These are phyloP conservation scores for Penicillium sp. DNA, from an alignment of 2,329 filamentous ascomycete species.

Conservation along the genomic window DNA sequence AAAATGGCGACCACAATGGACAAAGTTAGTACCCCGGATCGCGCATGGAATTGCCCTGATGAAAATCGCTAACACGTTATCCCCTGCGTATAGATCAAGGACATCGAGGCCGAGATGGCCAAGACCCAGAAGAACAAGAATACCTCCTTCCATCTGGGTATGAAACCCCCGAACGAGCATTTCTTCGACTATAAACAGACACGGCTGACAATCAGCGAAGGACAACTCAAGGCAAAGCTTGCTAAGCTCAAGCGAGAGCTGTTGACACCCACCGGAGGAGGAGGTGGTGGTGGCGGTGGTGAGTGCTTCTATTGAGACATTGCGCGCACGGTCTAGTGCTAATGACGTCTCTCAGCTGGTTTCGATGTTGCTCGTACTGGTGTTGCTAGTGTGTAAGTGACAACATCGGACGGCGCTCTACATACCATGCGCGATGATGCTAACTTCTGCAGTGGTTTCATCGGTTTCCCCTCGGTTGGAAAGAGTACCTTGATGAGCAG, in stretches of 20 bases:
- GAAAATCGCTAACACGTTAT: constrained; percentile 28
- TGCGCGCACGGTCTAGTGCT: constrained; percentile 5
- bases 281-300: constrained; percentile 75
- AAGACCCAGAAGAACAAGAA: constrained; percentile 96
- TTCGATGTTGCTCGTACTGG: constrained; percentile 98
- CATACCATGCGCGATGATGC: constrained; percentile 3
- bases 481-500: constrained; percentile 97
- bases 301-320: constrained; percentile 18
- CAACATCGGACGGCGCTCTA: background rate
- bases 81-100: constrained; percentile 68
- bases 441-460: constrained; percentile 60
- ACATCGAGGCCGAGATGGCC: constrained; percentile 97
- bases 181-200: constrained; percentile 5
- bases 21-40: constrained; percentile 64
- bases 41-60: background rate
- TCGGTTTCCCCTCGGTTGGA: constrained; percentile 95
- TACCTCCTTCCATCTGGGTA: constrained; percentile 83
- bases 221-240: constrained; percentile 93
- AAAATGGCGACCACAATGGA: constrained; percentile 96
- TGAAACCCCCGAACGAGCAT: constrained; percentile 10
- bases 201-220: constrained; percentile 34
- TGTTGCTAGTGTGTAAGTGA: constrained; percentile 74
- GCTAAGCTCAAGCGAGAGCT: constrained; percentile 97
- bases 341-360: constrained; percentile 51
- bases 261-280: constrained; percentile 71